A percentile compares a stretch with the other conserved stretches of the same genome.
These are phyloP conservation scores for Myxozyma nipponensis DNA, from an alignment of 805 yeast species.

Conservation along the genomic window DNA sequence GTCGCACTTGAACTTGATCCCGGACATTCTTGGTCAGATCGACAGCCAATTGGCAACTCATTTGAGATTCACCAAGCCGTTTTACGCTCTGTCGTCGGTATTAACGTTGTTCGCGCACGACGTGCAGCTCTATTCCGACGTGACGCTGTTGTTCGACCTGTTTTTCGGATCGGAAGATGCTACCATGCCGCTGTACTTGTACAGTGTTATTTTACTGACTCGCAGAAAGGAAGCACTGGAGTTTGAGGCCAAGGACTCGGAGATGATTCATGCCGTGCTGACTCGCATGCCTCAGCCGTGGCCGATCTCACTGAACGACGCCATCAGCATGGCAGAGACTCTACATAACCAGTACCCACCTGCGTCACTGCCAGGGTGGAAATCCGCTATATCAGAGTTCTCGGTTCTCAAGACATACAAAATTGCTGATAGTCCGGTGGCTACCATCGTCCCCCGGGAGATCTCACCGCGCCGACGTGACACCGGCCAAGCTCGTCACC, in stretches of 20 bases:
- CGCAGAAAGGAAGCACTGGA: slow-evolving; percentile 46
- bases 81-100: slow-evolving; percentile 70
- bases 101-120: slow-evolving; percentile 80
- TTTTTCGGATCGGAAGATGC: slow-evolving; percentile 57
- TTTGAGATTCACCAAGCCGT: slow-evolving; percentile 48
- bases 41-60: slow-evolving; percentile 46
- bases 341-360: slow-evolving; percentile 29
- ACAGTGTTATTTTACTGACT: slow-evolving; percentile 43
- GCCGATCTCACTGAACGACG: slow-evolving; percentile 28
- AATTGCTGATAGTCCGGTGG: slow-evolving; percentile 1
- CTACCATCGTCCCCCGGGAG: not conserved
- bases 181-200: slow-evolving; percentile 54
- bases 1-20: slow-evolving; percentile 62
- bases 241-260: slow-evolving; percentile 39
- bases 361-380: slow-evolving; percentile 27
- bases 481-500: not conserved
- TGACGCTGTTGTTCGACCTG: slow-evolving; percentile 66
- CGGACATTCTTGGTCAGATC: slow-evolving; percentile 49
- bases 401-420: slow-evolving; percentile 36
- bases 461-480: not conserved
- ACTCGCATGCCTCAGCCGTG: slow-evolving; percentile 32
- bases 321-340: slow-evolving; percentile 27
- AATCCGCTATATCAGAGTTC: slow-evolving; percentile 30
- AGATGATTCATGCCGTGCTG: slow-evolving; percentile 43
- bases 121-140: slow-evolving; percentile 44